These are phyloP conservation scores for Gossypium anomalum DNA, from an alignment of 345 rosid species.

Conservation along the genomic window DNA sequence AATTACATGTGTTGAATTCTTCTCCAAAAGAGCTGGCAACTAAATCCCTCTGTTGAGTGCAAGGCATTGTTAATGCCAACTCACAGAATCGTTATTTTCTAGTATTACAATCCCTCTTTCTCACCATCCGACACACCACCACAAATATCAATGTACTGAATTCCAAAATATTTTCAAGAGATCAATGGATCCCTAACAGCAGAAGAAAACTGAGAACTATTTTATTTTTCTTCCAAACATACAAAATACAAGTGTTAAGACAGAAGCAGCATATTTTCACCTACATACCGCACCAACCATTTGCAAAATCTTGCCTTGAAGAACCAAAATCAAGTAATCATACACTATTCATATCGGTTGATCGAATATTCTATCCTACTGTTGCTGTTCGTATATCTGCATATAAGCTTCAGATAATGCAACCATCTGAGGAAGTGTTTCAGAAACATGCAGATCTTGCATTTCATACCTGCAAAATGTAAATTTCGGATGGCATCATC, in stretches of 20 bases:
- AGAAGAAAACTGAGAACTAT: neutral
- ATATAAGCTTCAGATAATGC: conserved; percentile 91
- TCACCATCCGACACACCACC: too few species aligned
- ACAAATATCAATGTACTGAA: too few species aligned
- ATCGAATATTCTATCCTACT: conserved; percentile 18
- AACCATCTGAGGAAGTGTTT: conserved; percentile 97
- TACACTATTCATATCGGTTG: neutral
- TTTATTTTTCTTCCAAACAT: too few species aligned
- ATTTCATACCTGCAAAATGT: conserved; percentile 80
- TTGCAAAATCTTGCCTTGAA: neutral
- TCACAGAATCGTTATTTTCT: too few species aligned
- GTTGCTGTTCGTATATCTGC: conserved; percentile 97
- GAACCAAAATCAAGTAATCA: neutral
- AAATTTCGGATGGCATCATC: neutral
- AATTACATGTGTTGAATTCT: neutral
- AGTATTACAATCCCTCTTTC: too few species aligned
- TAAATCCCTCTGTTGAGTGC: too few species aligned
- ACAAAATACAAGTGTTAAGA: too few species aligned
- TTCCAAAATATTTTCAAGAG: too few species aligned
- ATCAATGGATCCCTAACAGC: too few species aligned
- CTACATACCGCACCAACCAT: neutral
- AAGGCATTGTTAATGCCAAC: too few species aligned
- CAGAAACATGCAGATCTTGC: conserved; percentile 96
- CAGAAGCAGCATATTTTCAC: neutral
- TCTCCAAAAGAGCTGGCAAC: too few species aligned